phyloP scores from a whole-genome alignment of 768 basidiomycete species.

The Termitomyces sp. region DNA sequence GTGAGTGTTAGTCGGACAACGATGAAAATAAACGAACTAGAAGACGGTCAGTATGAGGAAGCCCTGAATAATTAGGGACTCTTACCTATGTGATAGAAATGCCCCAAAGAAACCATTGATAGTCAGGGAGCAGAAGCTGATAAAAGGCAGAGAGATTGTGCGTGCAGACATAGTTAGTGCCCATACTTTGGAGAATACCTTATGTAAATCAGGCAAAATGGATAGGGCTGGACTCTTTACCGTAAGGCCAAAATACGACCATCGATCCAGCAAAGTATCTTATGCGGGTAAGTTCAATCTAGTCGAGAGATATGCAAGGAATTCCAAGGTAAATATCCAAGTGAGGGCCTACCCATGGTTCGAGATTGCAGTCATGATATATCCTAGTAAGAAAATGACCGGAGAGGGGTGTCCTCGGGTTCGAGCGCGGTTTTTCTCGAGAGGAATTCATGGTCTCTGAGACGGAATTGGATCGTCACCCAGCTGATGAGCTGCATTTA shows the following conservation, averaged over 20 bases:
- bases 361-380: not conserved
- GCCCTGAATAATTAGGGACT: not conserved
- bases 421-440: not conserved
- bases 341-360: not conserved
- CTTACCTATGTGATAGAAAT: slow-evolving; percentile 13
- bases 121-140: not conserved
- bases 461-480: not conserved
- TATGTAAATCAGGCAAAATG: not conserved
- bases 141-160: not conserved
- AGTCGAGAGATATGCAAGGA: not conserved
- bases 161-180: slow-evolving; percentile 14
- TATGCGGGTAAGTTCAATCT: slow-evolving; percentile 12
- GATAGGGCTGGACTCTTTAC: not conserved
- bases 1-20: not conserved
- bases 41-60: not conserved
- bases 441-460: not conserved
- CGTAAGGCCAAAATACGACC: slow-evolving; percentile 17
- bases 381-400: not conserved
- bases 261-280: slow-evolving; percentile 12
- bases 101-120: slow-evolving; percentile 13
- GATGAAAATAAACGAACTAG: not conserved
- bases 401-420: not conserved
- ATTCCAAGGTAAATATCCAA: not conserved
- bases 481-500: not conserved
- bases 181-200: slow-evolving; percentile 7